Percentiles rank a stretch among this genome's conserved stretches.
These are phyloP conservation scores for Linum lewisii DNA, from an alignment of 345 rosid genomes.

Conservation along the genomic window DNA sequence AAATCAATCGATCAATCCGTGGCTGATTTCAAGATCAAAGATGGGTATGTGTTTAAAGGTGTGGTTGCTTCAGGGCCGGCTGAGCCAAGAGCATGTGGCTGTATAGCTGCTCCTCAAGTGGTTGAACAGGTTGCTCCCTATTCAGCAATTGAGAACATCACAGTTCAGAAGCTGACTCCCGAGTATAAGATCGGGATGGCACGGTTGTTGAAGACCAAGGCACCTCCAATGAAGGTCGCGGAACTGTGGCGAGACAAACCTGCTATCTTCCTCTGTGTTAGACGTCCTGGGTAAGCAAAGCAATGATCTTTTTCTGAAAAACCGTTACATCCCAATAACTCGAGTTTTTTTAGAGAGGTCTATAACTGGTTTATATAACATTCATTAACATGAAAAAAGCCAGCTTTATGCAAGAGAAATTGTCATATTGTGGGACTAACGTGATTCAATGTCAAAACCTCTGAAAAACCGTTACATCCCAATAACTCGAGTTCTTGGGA, in stretches of 20 bases:
- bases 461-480: too few species aligned
- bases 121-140: slow-evolving; percentile 39
- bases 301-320: too few species aligned
- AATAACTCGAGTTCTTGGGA: too few species aligned
- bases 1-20: slow-evolving; percentile 38
- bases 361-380: too few species aligned
- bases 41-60: slow-evolving; percentile 53
- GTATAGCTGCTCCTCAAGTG: slow-evolving; percentile 46
- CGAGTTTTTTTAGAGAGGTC: too few species aligned
- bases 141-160: slow-evolving; percentile 35
- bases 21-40: slow-evolving; percentile 39
- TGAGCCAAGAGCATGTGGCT: slow-evolving; percentile 49
- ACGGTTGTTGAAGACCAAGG: slow-evolving; percentile 36
- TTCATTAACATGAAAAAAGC: too few species aligned
- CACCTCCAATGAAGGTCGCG: slow-evolving; percentile 60
- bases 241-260: slow-evolving; percentile 51
- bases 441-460: too few species aligned
- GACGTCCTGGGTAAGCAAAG: slow-evolving; percentile 46
- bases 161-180: slow-evolving; percentile 41
- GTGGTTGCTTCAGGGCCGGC: slow-evolving; percentile 51
- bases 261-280: slow-evolving; percentile 45
- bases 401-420: too few species aligned
- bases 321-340: too few species aligned
- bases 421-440: too few species aligned
- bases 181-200: slow-evolving; percentile 48